These are phyloP conservation scores for Alnus glutinosa DNA, from an alignment of 306 rosid genomes.

Conservation along the genomic window DNA sequence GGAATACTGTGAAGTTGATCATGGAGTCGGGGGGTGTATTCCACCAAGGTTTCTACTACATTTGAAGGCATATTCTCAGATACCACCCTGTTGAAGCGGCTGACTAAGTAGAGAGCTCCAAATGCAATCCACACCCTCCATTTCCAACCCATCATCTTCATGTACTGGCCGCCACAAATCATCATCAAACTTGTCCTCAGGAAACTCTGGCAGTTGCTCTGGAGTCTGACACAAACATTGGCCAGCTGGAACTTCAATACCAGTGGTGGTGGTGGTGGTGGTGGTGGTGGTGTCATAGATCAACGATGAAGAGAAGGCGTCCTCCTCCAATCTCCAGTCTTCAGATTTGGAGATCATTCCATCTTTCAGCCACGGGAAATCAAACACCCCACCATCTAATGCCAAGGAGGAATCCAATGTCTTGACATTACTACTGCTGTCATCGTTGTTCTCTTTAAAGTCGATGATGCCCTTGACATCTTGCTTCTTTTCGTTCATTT, in stretches of 20 bases:
- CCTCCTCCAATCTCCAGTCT: slow-evolving; percentile 64
- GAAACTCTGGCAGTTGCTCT: slow-evolving; percentile 37
- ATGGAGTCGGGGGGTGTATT: not conserved
- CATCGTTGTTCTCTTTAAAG: slow-evolving; percentile 19
- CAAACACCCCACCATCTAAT: slow-evolving; percentile 72
- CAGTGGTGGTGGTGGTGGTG: slow-evolving; percentile 12
- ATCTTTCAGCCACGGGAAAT: slow-evolving; percentile 94
- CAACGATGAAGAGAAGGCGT: slow-evolving; percentile 51
- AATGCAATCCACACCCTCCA: slow-evolving; percentile 56
- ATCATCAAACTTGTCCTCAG: slow-evolving; percentile 37
- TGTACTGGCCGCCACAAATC: slow-evolving; percentile 31
- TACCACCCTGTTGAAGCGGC: slow-evolving; percentile 37
- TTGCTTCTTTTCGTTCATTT: slow-evolving; percentile 45
- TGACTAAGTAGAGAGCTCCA: slow-evolving; percentile 51
- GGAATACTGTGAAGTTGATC: not conserved
- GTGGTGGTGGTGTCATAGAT: slow-evolving; percentile 15
- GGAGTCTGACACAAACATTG: slow-evolving; percentile 34
- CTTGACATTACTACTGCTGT: slow-evolving; percentile 11
- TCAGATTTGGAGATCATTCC: slow-evolving; percentile 63
- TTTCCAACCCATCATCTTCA: slow-evolving; percentile 44
- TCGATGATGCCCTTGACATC: slow-evolving; percentile 21
- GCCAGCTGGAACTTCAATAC: slow-evolving; percentile 34
- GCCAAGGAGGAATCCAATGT: slow-evolving; percentile 34
- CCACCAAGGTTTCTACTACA: not conserved
- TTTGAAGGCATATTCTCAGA: not conserved